A percentile compares a stretch with the other conserved stretches of the same genome.
These are phyloP conservation scores for Begonia peltatifolia DNA, from an alignment of 306 rosid species.

Conservation along the genomic window DNA sequence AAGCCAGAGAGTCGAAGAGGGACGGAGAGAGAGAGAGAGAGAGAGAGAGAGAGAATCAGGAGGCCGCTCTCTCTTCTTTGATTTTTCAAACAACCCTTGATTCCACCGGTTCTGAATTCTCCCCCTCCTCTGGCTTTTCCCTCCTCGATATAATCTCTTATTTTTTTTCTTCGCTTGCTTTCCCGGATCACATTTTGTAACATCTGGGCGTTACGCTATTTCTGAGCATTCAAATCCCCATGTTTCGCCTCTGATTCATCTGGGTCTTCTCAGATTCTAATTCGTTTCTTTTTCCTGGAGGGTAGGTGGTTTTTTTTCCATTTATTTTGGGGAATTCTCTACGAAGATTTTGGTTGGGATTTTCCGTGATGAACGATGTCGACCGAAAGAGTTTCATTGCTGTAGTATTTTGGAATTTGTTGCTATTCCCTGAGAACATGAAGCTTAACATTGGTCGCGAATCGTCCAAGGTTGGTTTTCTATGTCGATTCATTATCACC, in stretches of 20 bases:
- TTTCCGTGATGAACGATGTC: slow-evolving; percentile 3
- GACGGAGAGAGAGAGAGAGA: not conserved
- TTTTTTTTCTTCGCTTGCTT: not conserved
- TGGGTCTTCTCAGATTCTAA: not conserved
- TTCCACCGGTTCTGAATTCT: not conserved
- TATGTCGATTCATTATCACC: no score
- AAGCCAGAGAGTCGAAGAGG: not conserved
- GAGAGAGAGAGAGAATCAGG: not conserved
- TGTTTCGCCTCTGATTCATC: not conserved
- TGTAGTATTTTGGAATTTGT: slow-evolving; percentile 7
- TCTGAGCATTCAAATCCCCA: no score
- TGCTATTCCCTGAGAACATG: slow-evolving; percentile 2
- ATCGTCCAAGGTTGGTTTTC: slow-evolving; percentile 12
- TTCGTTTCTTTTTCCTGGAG: not conserved
- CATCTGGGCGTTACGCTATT: not conserved
- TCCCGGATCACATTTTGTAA: not conserved
- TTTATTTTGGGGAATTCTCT: no score
- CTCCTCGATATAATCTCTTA: not conserved
- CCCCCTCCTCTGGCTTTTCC: not conserved
- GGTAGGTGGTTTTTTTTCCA: no score
- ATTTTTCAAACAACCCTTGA: not conserved
- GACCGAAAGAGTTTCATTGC: not conserved
- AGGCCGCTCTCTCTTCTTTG: not conserved
- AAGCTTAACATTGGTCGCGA: slow-evolving; percentile 14
- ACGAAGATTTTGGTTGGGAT: not conserved